A percentile compares a stretch with the other conserved stretches of the same genome.
Conservation (phyloP, 1,284 basidiomycete genomes). For the Cutaneotrichosporon curvatum region DNA sequence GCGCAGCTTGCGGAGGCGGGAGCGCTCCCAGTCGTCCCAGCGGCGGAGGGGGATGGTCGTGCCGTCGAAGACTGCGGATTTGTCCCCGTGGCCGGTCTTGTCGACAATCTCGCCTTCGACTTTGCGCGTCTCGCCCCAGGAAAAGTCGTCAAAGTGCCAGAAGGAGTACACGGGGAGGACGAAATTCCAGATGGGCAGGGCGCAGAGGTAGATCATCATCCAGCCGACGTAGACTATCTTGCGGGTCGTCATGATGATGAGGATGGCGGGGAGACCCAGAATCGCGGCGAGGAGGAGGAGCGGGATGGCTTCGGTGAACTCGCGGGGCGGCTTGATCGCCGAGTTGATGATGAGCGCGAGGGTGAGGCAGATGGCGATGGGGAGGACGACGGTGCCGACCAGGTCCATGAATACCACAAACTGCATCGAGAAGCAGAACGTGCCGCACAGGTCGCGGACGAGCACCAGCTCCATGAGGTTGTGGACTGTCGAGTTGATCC, state of each 20-base stretch:
- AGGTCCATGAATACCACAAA: slow-evolving; percentile 99
- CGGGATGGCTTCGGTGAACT: slow-evolving; percentile 90
- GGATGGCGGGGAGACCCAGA: slow-evolving; percentile 82
- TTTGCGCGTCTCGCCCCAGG: slow-evolving; percentile 98
- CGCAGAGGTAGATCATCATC: slow-evolving; percentile 92
- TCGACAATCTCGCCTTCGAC: slow-evolving; percentile 78
- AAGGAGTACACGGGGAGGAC: slow-evolving; percentile 89
- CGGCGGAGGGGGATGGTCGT: slow-evolving; percentile 75
- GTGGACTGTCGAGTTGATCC: slow-evolving; percentile 99
- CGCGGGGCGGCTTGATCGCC: slow-evolving; percentile 69
- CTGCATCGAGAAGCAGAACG: slow-evolving; percentile 95
- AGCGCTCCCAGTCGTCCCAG: slow-evolving; percentile 99
- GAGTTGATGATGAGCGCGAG: slow-evolving; percentile 80
- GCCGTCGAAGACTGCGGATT: slow-evolving; percentile 53
- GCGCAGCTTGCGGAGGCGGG: slow-evolving; percentile 81
- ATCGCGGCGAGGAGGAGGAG: slow-evolving; percentile 82
- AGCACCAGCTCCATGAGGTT: slow-evolving; percentile 98
- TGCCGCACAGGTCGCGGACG: slow-evolving; percentile 91
- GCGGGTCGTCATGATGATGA: slow-evolving; percentile 88
- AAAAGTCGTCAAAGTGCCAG: slow-evolving; percentile 96
- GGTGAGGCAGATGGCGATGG: slow-evolving; percentile 87
- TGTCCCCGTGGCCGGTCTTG: slow-evolving; percentile 52
- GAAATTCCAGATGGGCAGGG: slow-evolving; percentile 93
- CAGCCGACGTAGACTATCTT: slow-evolving; percentile 94
- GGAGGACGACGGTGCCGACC: slow-evolving; percentile 88